These are phyloP conservation scores for Coniella lustricola DNA, from an alignment of 2,329 filamentous ascomycete species.

Conservation along the genomic window DNA sequence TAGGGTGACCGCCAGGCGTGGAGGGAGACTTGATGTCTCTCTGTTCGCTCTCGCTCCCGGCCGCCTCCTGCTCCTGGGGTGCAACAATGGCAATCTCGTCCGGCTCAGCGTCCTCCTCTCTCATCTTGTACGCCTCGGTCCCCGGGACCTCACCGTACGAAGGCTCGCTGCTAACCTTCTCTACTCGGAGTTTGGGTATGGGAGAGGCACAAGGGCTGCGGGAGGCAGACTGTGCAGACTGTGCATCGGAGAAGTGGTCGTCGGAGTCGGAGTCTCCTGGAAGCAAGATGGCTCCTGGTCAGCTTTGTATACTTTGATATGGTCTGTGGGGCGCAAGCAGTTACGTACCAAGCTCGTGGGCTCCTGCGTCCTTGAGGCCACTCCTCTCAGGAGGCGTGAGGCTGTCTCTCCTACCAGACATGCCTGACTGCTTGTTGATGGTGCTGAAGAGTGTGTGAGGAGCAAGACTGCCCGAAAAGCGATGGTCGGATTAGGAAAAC, in stretches of 20 bases:
- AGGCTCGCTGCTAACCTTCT: constrained; percentile 50
- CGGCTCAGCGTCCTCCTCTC: constrained; percentile 50
- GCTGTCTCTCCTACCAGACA: constrained; percentile 30
- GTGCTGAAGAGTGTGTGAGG: background rate
- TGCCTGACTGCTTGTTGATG: constrained; percentile 10
- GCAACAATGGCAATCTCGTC: constrained; percentile 50
- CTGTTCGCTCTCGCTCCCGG: constrained; percentile 20
- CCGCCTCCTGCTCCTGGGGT: constrained; percentile 25
- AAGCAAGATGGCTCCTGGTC: constrained; percentile 30
- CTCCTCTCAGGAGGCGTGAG: constrained; percentile 34
- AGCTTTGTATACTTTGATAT: too few species aligned
- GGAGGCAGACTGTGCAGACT: constrained; percentile 35
- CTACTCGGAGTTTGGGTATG: constrained; percentile 51
- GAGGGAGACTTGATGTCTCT: constrained; percentile 19
- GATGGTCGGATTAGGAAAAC: background rate
- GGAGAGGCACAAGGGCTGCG: constrained; percentile 40
- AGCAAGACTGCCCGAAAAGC: background rate
- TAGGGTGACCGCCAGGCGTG: constrained; percentile 32
- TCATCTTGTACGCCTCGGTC: constrained; percentile 49
- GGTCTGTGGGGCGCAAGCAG: too few species aligned
- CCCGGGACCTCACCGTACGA: constrained; percentile 57
- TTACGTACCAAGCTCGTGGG: constrained; percentile 51
- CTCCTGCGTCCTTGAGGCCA: constrained; percentile 47
- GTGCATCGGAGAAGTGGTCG: constrained; percentile 63
- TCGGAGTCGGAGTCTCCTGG: constrained; percentile 50